These are phyloP conservation scores for Melaleuca alternifolia DNA, from an alignment of 345 rosid species.

Conservation along the genomic window DNA sequence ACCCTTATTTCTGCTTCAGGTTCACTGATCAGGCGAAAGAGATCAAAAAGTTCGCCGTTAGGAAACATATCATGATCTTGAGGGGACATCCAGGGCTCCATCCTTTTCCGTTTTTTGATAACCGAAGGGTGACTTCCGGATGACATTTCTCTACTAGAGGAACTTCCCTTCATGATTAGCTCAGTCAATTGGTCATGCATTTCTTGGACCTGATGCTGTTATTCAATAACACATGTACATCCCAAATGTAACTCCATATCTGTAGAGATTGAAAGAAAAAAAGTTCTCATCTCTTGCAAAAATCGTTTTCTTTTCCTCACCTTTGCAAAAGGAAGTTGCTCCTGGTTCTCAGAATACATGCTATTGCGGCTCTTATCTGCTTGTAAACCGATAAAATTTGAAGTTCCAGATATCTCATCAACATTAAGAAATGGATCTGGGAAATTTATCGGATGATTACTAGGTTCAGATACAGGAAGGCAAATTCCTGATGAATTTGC, in stretches of 20 bases:
- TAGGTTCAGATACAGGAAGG: background rate
- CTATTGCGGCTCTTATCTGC: background rate
- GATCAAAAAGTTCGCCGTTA: background rate
- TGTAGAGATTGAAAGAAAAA: background rate
- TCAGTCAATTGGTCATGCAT: background rate
- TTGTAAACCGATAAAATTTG: background rate
- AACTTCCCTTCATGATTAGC: background rate
- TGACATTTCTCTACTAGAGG: background rate
- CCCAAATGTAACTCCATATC: background rate
- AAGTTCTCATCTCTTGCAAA: background rate
- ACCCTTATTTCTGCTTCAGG: background rate
- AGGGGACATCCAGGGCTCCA: background rate
- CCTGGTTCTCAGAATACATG: background rate
- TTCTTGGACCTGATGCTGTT: background rate
- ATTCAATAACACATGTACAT: background rate
- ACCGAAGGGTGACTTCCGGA: background rate
- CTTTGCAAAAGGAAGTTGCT: background rate
- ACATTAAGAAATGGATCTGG: background rate
- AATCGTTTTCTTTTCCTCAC: background rate
- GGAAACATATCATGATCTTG: background rate
- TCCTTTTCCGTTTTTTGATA: background rate
- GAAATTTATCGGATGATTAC: background rate
- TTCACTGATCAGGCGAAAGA: background rate
- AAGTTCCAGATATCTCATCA: background rate
- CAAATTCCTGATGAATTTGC: background rate